Evolutionary conservation across 176 grass and related monocot genomes (phyloP), one percentile per base, ranked within the genome.

Genomic region (Neostapfia colusana): DNA sequence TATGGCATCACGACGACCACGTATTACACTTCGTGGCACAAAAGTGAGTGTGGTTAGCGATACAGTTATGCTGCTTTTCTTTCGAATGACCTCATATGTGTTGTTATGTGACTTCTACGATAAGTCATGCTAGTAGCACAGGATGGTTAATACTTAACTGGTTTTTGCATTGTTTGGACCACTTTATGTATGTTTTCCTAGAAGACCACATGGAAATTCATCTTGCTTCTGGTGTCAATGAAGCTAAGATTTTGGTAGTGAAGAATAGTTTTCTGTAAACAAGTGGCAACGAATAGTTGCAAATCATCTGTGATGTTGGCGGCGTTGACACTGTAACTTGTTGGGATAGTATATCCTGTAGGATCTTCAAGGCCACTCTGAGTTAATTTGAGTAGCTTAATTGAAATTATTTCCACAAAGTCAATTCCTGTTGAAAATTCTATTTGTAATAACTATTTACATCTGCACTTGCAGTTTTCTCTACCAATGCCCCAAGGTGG

Each of bases 401-500:
- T 39, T 66, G 26, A 28, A 63, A 28, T 72, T 27, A 31, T 71
- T 49, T 87, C 45, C 21, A 41, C 16, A 14, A 7, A 53, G 10
- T 63, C 24, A 0, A 50, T 67, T 67, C 17, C 42, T 43, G 25
- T 34, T 18, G 0, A 2, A 10, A 34, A 37, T 76, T 63, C 31
- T 31, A 3, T 31, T 31, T 31, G 31, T 31, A 31, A 31, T 73
- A 65, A 82, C 50, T 63, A 16, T 28, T 69, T 70, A n/a, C 78
- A 53, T 88, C 17, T 46, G 75, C 21, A 16, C 50, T 65, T 90
- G 70, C 90, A 99, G 95, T 99, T 95, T 81, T 99, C 95, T 1
- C 84, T 99, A 12, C 91, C 95, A 69, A 92, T 95, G 83, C 95
- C 95, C 9, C 89, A 99, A 92, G 95, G 95, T 78, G 95, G 95